Evolutionary conservation across 495 filamentous ascomycete species (phyloP), one percentile per base, ranked within the genome.

Genomic region (Acidomyces sp.): DNA sequence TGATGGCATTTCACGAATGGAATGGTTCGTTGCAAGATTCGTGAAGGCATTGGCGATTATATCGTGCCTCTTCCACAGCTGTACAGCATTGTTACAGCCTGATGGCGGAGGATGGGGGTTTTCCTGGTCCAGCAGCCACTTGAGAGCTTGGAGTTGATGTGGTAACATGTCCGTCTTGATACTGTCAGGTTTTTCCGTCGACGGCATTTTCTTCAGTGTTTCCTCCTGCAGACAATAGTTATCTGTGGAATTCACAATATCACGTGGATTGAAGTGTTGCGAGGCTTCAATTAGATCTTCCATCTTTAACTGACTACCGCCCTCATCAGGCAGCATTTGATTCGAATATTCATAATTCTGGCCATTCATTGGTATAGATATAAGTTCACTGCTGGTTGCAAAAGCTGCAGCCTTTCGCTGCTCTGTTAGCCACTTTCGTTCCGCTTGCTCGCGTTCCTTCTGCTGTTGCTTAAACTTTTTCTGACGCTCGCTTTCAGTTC

Each of bases 101-200:
- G 56, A 46, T 1, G 61, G 41, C 4, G 87, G 84, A 18, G 84
- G 63, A 11, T 62, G 51, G 0, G 84, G 84, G 18, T 68, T 71
- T 55, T 95, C 87, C 49, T 80, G 80, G 20, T 71, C 63, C 11
- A 77, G 67, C 66, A 95, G 70, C 87, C 87, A 95, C 29, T 74
- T 76, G 20, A 95, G 67, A 6, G 84, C 86, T 60, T 85, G 45
- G 37, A 82, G 76, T 50, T 95, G 87, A 53, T 88, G 90, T 4
- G 82, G 79, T 29, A 93, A 68, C 20, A 95, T 58, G 29, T 70
- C 56, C 0, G 84, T 81, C 13, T 65, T 52, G 23, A 94, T 61
- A 11, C 58, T 60, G 6, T 62, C 51, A 0, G 87, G 87, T 43
- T 78, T 78, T 2, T 70, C 53, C 1, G 77, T 82, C 65, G 73